phyloP scores from a whole-genome alignment of 1,284 basidiomycete species.

The Cutaneotrichosporon arboriforme region DNA sequence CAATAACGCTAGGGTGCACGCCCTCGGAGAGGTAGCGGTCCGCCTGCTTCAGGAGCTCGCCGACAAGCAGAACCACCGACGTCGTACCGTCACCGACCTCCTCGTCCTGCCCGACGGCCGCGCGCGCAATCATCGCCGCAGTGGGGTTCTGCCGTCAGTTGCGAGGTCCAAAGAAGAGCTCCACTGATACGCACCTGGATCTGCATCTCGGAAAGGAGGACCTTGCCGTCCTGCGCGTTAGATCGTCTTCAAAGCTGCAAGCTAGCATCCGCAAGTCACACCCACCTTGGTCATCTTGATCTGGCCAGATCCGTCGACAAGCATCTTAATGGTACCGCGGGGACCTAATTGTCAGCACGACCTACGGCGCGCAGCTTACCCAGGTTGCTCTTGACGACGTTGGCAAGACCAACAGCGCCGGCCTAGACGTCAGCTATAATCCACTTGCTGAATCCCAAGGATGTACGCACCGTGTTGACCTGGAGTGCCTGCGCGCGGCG shows the following conservation, averaged over 20 bases:
- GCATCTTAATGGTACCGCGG: constrained; percentile 96
- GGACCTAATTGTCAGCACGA: constrained; percentile 61
- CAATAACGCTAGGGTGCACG: constrained; percentile 94
- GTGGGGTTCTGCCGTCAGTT: constrained; percentile 69
- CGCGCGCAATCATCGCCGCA: constrained; percentile 97
- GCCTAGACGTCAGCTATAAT: constrained; percentile 25
- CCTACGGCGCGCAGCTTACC: constrained; percentile 54
- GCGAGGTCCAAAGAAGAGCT: background rate
- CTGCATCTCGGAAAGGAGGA: constrained; percentile 98
- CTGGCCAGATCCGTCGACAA: constrained; percentile 97
- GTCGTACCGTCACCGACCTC: constrained; percentile 99
- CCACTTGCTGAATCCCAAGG: background rate
- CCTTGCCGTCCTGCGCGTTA: constrained; percentile 73
- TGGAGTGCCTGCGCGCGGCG: constrained; percentile 86
- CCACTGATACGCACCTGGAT: constrained; percentile 74
- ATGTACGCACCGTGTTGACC: constrained; percentile 56
- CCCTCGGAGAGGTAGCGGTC: constrained; percentile 98
- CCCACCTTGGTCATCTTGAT: constrained; percentile 96
- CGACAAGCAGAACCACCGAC: constrained; percentile 92
- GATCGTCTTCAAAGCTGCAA: background rate
- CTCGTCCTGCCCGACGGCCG: constrained; percentile 97
- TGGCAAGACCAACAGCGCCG: constrained; percentile 94
- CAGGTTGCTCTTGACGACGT: constrained; percentile 94
- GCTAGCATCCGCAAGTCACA: background rate
- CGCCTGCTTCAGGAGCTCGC: constrained; percentile 94